Base-by-base conservation (phyloP, 2,329 filamentous ascomycete species). In the Fusarium sterilihyphosum region DNA sequence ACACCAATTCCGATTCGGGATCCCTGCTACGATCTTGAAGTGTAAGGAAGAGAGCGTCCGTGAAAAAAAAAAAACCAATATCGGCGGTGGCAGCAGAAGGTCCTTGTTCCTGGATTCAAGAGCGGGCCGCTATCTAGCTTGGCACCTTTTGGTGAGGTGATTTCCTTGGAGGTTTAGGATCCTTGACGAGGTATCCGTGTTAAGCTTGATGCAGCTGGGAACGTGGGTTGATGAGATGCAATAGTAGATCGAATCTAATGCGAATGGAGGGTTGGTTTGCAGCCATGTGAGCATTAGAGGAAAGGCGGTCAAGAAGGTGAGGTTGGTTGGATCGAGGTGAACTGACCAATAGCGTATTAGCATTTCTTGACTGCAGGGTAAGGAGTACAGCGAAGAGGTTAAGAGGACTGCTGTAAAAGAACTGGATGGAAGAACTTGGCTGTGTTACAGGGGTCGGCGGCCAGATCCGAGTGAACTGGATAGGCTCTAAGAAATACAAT, bases 51-150 rank as follows among this genome's bases (percentile, higher is more conserved):
- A 61, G 40, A 69, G n/a, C 20, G 35, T 47, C 26, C 20, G 35
- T 52, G 29, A 57, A 44, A 65, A 52, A 44, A 65, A 52, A 67
- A 49, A 74, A 68, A 40, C 57, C 40, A 65, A 47, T 70, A 46
- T 59, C 40, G 65, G 54, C 47, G 65, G 70, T 70, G 65, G 65
- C 71, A 74, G 65, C 35, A 52, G 56, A 62, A 64, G 61, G 74
- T 64, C 75, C 71, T 61, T 74, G 77, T 78, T 78, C 77, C 74
- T 78, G 73, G 67, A 77, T 78, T 67, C 61, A 35, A 69, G 52
- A 73, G 62, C 70, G 72, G 72, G 71, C 77, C 75, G 77, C 66
- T 76, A 69, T 65, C 67, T 70, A 71, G 53, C 67, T 70, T 70
- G 53, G 70, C 67, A 57, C 43, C 47, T 46, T 58, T 69, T 49